phyloP scores from a whole-genome alignment of 1,284 basidiomycete genomes.

The Agroathelia rolfsii region DNA sequence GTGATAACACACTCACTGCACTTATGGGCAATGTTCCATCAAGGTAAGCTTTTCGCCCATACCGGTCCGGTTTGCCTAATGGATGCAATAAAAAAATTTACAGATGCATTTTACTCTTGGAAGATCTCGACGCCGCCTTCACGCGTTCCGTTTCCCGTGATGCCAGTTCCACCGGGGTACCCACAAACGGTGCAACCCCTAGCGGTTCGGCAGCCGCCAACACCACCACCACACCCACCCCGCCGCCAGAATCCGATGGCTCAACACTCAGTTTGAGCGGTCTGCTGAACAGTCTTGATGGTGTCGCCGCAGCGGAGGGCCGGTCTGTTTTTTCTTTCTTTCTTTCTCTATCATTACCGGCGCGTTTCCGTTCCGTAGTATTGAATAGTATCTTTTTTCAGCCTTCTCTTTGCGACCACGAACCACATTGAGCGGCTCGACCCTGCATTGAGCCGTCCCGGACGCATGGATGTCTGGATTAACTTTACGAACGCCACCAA shows the following conservation, averaged over 20 bases:
- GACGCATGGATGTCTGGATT: constrained; percentile 84
- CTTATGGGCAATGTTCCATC: constrained; percentile 76
- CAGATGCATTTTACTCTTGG: constrained; percentile 77
- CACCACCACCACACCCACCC: constrained; percentile 20
- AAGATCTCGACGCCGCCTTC: constrained; percentile 79
- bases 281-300: constrained; percentile 75
- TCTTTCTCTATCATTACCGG: background rate
- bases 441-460: constrained; percentile 74
- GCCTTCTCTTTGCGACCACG: constrained; percentile 42
- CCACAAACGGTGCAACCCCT: constrained; percentile 28
- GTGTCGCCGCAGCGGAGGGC: constrained; percentile 78
- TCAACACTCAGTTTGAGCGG: constrained; percentile 76
- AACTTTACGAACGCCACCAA: constrained; percentile 79
- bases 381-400: constrained; percentile 10
- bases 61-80: too few species aligned
- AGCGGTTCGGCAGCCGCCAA: constrained; percentile 26
- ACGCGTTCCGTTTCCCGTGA: constrained; percentile 60
- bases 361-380: too few species aligned
- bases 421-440: constrained; percentile 80
- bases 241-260: constrained; percentile 46
- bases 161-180: constrained; percentile 33
- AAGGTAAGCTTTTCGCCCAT: too few species aligned
- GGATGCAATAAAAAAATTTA: too few species aligned
- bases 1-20: constrained; percentile 64
- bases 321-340: constrained; percentile 20